A percentile compares a stretch with the other conserved stretches of the same genome.
Conservation (phyloP, 2,329 filamentous ascomycete genomes). For the Teratosphaeria gauchensis region DNA sequence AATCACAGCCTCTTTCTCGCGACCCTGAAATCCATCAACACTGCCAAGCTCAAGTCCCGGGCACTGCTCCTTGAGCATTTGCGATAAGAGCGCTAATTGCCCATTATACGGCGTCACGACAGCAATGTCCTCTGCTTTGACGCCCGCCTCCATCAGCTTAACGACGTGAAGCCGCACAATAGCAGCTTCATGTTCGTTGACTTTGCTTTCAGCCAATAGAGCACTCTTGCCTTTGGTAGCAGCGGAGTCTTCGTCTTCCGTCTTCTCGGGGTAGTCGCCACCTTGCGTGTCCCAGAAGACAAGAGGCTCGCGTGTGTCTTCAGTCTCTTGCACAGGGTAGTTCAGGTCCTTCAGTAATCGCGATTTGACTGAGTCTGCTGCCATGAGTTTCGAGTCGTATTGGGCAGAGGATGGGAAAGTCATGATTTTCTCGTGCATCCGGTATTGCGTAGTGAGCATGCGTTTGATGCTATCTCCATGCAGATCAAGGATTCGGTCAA, state of each 20-base stretch:
- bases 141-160: slow-evolving; percentile 66
- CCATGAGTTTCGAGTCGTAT: slow-evolving; percentile 72
- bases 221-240: slow-evolving; percentile 23
- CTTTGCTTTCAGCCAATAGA: slow-evolving; percentile 67
- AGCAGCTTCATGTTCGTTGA: slow-evolving; percentile 81
- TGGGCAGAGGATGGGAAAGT: slow-evolving; percentile 81
- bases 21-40: slow-evolving; percentile 92
- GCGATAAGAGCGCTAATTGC: slow-evolving; percentile 69
- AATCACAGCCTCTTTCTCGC: slow-evolving; percentile 92
- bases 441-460: slow-evolving; percentile 95
- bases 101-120: slow-evolving; percentile 96
- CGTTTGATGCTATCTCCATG: slow-evolving; percentile 79
- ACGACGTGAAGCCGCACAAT: slow-evolving; percentile 71
- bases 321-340: slow-evolving; percentile 67
- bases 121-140: slow-evolving; percentile 76
- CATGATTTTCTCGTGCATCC: slow-evolving; percentile 97
- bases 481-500: slow-evolving; percentile 73
- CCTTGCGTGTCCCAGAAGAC: slow-evolving; percentile 96
- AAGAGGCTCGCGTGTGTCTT: slow-evolving; percentile 79
- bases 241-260: slow-evolving; percentile 48
- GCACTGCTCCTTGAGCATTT: slow-evolving; percentile 67
- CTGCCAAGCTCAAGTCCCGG: slow-evolving; percentile 88
- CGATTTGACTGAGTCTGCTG: slow-evolving; percentile 66
- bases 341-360: slow-evolving; percentile 68
- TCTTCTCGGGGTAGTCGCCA: slow-evolving; percentile 66